Conservation (phyloP, 305 asterid genomes). For the Fraxinus ornus region DNA sequence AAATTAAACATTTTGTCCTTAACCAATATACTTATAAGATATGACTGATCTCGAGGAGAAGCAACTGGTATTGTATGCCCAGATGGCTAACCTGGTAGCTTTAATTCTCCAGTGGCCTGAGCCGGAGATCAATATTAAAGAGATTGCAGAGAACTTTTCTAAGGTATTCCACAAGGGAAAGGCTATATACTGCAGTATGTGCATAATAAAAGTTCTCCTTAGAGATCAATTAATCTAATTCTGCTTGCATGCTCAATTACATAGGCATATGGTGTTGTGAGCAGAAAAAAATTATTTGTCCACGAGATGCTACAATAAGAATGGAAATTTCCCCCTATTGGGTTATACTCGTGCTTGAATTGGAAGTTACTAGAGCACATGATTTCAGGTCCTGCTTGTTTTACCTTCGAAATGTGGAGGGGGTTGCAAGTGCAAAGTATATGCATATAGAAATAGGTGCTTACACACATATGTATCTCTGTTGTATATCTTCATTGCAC, state of each 20-base stretch:
- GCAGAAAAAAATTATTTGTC: background rate
- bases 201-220: slow-evolving; percentile 7
- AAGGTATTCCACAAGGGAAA: slow-evolving; percentile 50
- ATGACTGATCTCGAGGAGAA: slow-evolving; percentile 68
- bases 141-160: slow-evolving; percentile 70
- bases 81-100: slow-evolving; percentile 88
- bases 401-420: background rate
- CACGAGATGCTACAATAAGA: background rate
- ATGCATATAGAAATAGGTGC: background rate
- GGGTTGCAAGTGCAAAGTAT: background rate
- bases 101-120: slow-evolving; percentile 77
- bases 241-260: background rate
- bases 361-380: background rate
- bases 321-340: background rate
- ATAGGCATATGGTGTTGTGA: background rate
- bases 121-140: slow-evolving; percentile 69
- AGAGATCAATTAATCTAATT: slow-evolving; percentile 8
- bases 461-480: background rate
- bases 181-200: background rate
- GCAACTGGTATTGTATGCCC: slow-evolving; percentile 80
- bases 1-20: slow-evolving; percentile 30
- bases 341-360: background rate
- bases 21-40: slow-evolving; percentile 46
- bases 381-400: background rate
- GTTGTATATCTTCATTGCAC: background rate